These are phyloP conservation scores for Aureobasidium sp. DNA, from an alignment of 2,329 filamentous ascomycete species.

Conservation along the genomic window DNA sequence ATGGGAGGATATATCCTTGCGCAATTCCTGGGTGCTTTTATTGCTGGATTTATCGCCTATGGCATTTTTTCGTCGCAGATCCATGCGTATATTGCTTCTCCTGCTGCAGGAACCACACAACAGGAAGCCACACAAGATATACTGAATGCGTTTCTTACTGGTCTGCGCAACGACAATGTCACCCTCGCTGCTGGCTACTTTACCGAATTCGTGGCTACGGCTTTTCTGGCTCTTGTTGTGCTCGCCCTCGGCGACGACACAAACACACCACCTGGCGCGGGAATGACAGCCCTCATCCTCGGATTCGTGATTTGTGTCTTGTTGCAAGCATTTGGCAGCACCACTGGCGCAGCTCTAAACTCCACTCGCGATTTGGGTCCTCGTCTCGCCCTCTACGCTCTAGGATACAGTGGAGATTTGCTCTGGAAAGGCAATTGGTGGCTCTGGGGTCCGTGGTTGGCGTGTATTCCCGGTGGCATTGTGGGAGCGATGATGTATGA, in stretches of 20 bases:
- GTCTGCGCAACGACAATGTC: conserved; percentile 18
- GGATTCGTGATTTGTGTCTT: conserved; percentile 35
- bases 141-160: conserved; percentile 30
- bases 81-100: conserved; percentile 23
- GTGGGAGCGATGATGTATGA: conserved; percentile 42
- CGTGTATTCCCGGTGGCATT: conserved; percentile 36
- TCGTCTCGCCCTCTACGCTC: conserved; percentile 35
- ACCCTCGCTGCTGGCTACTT: conserved; percentile 37
- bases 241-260: conserved; percentile 29
- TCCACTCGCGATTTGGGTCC: conserved; percentile 45
- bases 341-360: conserved; percentile 43
- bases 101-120: conserved; percentile 29
- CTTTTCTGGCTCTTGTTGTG: conserved; percentile 34
- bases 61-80: conserved; percentile 35
- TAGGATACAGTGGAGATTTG: conserved; percentile 35
- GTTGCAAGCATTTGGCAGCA: conserved; percentile 36
- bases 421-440: conserved; percentile 36
- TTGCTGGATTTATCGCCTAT: conserved; percentile 40
- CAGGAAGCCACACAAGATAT: conserved; percentile 30
- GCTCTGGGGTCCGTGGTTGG: conserved; percentile 39
- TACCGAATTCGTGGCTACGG: conserved; percentile 40
- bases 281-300: conserved; percentile 44
- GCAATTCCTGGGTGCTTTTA: conserved; percentile 46
- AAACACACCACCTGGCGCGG: conserved; percentile 34
- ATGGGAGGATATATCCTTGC: conserved; percentile 43